phyloP scores from a whole-genome alignment of 345 rosid genomes.

The Firmiana major region DNA sequence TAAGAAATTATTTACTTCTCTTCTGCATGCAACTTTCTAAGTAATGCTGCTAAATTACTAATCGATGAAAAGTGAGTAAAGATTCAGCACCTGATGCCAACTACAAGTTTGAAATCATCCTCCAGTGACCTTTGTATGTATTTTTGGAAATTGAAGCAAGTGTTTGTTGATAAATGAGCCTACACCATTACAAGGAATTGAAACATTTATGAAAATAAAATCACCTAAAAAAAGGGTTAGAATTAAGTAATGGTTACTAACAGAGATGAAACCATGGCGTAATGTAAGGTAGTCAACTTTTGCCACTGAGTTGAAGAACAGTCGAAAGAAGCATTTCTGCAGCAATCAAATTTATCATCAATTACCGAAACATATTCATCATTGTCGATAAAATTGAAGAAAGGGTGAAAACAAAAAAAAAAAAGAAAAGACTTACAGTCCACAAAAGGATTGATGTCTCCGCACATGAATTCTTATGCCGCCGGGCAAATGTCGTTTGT shows the following conservation, averaged over 20 bases:
- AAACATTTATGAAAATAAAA: no score
- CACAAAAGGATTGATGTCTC: slow-evolving; percentile 38
- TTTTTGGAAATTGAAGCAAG: slow-evolving; percentile 5
- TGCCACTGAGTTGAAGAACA: slow-evolving; percentile 61
- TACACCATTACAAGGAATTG: neutral
- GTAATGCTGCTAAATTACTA: neutral
- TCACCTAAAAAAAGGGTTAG: slow-evolving; percentile 13
- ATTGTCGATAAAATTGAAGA: neutral
- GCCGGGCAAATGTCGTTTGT: slow-evolving; percentile 69
- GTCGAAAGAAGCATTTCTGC: slow-evolving; percentile 75
- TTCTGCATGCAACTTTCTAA: neutral
- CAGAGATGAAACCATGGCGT: slow-evolving; percentile 72
- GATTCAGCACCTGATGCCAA: slow-evolving; percentile 10
- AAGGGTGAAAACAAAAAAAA: neutral
- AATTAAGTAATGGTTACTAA: slow-evolving; percentile 19
- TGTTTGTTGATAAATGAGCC: slow-evolving; percentile 2
- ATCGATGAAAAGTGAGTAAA: neutral
- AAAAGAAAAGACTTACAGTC: slow-evolving; percentile 37
- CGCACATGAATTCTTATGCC: slow-evolving; percentile 49
- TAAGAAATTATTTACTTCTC: neutral
- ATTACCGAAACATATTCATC: no score
- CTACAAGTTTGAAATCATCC: slow-evolving; percentile 12
- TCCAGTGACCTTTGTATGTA: slow-evolving; percentile 6
- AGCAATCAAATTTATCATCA: neutral
- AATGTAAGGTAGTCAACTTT: slow-evolving; percentile 74